phyloP scores from a whole-genome alignment of 768 basidiomycete species.

The Tricholoma matsutake region DNA sequence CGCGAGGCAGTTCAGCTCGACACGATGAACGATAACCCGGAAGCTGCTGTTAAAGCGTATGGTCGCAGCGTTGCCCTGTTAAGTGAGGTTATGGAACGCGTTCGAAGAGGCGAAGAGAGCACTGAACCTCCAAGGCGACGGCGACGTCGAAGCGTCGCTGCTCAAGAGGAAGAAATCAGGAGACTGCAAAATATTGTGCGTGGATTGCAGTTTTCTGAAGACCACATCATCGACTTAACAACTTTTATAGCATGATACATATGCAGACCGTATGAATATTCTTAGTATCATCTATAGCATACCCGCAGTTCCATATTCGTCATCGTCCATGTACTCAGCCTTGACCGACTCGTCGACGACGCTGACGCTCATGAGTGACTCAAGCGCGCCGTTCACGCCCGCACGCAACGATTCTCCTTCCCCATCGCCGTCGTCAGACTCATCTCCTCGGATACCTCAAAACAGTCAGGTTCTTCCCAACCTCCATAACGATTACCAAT shows the following conservation, averaged over 20 bases:
- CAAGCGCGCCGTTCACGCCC: background rate
- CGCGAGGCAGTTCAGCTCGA: constrained; percentile 89
- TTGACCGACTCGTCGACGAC: constrained; percentile 17
- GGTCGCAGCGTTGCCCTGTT: constrained; percentile 82
- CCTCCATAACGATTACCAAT: constrained; percentile 30
- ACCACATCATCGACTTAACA: constrained; percentile 7
- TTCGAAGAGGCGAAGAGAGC: constrained; percentile 80
- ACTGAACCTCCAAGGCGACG: constrained; percentile 58
- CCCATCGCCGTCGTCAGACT: constrained; percentile 49
- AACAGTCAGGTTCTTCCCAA: constrained; percentile 35
- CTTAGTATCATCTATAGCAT: constrained; percentile 87
- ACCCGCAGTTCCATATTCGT: constrained; percentile 68
- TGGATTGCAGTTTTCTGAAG: constrained; percentile 8
- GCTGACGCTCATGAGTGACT: constrained; percentile 27
- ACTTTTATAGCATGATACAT: constrained; percentile 78
- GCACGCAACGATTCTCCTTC: constrained; percentile 19
- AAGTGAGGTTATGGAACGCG: constrained; percentile 91
- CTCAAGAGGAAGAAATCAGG: constrained; percentile 87
- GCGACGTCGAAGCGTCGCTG: constrained; percentile 77
- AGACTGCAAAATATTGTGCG: constrained; percentile 86
- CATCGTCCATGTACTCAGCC: constrained; percentile 45
- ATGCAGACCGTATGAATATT: constrained; percentile 92
- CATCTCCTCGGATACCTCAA: constrained; percentile 37
- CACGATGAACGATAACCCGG: constrained; percentile 82
- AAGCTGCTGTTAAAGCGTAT: constrained; percentile 87